These are phyloP conservation scores for Hemileccinum rubropunctum DNA, from an alignment of 768 basidiomycete genomes.

Conservation along the genomic window DNA sequence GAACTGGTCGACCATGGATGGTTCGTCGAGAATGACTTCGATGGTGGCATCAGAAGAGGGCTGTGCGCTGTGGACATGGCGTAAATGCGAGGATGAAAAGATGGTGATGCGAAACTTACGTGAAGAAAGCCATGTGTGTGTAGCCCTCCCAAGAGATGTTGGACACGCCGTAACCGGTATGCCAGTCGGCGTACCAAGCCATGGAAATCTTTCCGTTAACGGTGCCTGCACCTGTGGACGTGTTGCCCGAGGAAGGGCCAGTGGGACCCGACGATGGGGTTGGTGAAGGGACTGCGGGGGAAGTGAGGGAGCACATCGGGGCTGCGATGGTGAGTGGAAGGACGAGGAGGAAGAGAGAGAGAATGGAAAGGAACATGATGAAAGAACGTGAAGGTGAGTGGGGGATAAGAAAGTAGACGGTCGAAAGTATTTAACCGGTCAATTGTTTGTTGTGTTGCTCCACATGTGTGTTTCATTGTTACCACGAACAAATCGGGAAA, in stretches of 20 bases:
- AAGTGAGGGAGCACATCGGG: conserved; percentile 23
- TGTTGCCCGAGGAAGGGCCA: conserved; percentile 8
- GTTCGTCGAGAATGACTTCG: conserved; percentile 7
- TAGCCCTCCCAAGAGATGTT: conserved; percentile 66
- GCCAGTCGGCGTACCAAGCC: conserved; percentile 74
- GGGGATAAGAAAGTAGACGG: conserved; percentile 1
- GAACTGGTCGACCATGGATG: conserved; percentile 15
- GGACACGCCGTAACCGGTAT: conserved; percentile 44
- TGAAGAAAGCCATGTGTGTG: conserved; percentile 66
- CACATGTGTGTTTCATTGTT: too few relatives aligned
- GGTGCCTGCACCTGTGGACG: conserved; percentile 22
- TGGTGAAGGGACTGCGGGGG: conserved; percentile 6
- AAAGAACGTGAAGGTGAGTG: too few relatives aligned
- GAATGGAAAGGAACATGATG: conserved; percentile 16
- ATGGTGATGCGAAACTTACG: conserved; percentile 23
- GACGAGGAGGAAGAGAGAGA: conserved; percentile 19
- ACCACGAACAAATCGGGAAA: too few relatives aligned
- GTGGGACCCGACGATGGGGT: not conserved
- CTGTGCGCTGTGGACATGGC: conserved; percentile 16
- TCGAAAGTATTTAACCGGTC: too few relatives aligned
- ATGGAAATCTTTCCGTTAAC: conserved; percentile 39
- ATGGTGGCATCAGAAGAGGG: conserved; percentile 16
- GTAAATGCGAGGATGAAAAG: not conserved
- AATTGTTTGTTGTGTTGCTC: too few relatives aligned
- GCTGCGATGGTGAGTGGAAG: conserved; percentile 30